Evolutionary conservation across 352 stramenopile genomes (phyloP).

Genomic region (Globisporangium splendens): DNA sequence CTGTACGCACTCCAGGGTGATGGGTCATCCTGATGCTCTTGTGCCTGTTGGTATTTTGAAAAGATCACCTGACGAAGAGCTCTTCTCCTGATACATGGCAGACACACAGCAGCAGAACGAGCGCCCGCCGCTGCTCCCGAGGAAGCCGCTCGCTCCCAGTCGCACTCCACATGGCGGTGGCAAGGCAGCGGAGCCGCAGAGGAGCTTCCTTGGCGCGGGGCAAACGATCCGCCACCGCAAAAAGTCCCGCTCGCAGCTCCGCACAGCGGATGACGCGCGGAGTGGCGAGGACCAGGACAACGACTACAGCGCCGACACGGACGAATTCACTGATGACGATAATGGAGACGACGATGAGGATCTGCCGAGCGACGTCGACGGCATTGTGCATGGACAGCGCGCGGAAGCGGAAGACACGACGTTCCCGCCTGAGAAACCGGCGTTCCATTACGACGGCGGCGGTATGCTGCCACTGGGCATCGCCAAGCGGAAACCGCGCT

Average conservation of each 20-base stretch:
- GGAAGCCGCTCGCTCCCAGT: background rate
- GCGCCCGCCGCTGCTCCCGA: slow-evolving; percentile 7
- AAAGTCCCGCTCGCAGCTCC: slow-evolving; percentile 9
- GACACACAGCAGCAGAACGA: slow-evolving; percentile 1
- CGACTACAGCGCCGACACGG: slow-evolving; percentile 3
- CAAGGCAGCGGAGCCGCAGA: background rate
- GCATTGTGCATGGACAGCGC: background rate
- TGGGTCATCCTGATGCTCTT: too few relatives aligned
- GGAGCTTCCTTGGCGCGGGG: slow-evolving; percentile 7
- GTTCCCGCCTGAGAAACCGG: slow-evolving; percentile 8
- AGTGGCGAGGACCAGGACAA: slow-evolving; percentile 5
- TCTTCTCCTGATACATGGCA: background rate
- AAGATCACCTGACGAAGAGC: too few relatives aligned
- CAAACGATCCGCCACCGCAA: slow-evolving; percentile 13
- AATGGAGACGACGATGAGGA: slow-evolving; percentile 9
- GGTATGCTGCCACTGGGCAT: slow-evolving; percentile 15
- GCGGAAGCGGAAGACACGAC: slow-evolving; percentile 8
- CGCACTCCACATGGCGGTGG: background rate
- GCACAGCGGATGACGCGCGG: background rate
- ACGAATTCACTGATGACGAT: background rate
- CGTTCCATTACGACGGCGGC: slow-evolving; percentile 11
- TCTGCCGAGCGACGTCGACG: background rate
- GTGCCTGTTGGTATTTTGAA: too few relatives aligned
- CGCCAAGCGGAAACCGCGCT: slow-evolving; percentile 29
- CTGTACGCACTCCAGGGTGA: too few relatives aligned